Conservation (phyloP, 2,329 filamentous ascomycete species). For the Microcera coccophila region DNA sequence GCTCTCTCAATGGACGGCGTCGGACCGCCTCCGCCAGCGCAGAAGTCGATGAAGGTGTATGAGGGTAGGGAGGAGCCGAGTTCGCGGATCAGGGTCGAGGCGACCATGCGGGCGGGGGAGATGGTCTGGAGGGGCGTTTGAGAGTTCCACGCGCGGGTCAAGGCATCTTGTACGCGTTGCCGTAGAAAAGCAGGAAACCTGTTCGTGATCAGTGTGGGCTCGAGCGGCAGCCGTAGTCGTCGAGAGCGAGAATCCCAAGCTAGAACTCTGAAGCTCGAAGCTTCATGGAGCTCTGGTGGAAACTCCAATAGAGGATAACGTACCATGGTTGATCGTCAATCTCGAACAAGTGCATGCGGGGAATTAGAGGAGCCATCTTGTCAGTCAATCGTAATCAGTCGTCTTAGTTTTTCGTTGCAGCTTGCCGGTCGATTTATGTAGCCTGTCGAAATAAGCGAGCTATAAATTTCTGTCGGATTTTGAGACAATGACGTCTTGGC, state of each 20-base stretch:
- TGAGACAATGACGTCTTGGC: not conserved
- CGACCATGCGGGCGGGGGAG: conserved; percentile 59
- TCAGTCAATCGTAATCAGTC: not conserved
- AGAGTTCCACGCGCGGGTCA: conserved; percentile 61
- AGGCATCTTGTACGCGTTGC: conserved; percentile 59
- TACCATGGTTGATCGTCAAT: conserved; percentile 66
- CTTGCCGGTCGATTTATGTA: no score
- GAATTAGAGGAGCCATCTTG: conserved; percentile 48
- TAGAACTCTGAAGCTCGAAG: not conserved
- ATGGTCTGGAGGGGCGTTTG: conserved; percentile 54
- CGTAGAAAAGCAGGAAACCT: conserved; percentile 67
- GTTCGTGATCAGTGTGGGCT: not conserved
- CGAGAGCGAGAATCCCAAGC: not conserved
- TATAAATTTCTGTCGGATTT: not conserved
- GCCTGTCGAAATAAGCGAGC: no score
- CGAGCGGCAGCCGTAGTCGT: no score
- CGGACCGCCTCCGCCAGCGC: conserved; percentile 68
- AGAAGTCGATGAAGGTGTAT: conserved; percentile 71
- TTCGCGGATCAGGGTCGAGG: conserved; percentile 50
- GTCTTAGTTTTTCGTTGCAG: not conserved
- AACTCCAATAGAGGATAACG: no score
- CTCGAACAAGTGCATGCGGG: conserved; percentile 62
- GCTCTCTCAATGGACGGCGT: conserved; percentile 60
- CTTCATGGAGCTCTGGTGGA: no score
- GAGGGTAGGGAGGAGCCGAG: conserved; percentile 45